Evolutionary conservation across 768 basidiomycete species (phyloP).

Genomic region (Kwoniella sp.): DNA sequence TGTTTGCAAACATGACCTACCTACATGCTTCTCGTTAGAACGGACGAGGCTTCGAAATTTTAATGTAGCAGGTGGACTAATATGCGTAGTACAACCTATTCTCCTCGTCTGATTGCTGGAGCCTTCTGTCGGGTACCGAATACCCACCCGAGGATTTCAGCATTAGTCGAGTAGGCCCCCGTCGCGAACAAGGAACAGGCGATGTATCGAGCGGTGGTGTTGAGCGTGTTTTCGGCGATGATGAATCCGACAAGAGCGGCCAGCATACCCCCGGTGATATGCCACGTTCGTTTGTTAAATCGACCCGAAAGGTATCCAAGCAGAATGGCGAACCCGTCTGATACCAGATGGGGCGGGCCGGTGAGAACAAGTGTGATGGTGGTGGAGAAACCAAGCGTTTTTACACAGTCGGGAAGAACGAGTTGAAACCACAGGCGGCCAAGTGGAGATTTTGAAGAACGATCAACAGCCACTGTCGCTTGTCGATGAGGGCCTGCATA

Average conservation of each 20-base stretch:
- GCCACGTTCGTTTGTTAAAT: slow-evolving; percentile 39
- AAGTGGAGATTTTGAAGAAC: slow-evolving; percentile 26
- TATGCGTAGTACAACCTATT: too few species aligned
- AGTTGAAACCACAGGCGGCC: slow-evolving; percentile 28
- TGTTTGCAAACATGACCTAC: too few species aligned
- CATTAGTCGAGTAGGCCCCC: slow-evolving; percentile 11
- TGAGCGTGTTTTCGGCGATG: slow-evolving; percentile 27
- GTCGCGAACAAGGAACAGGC: slow-evolving; percentile 21
- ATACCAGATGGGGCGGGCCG: slow-evolving; percentile 33
- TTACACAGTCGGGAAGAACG: slow-evolving; percentile 39
- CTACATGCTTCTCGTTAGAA: too few species aligned
- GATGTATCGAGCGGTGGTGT: slow-evolving; percentile 29
- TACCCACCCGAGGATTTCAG: slow-evolving; percentile 25
- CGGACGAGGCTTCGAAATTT: too few species aligned
- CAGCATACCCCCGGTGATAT: slow-evolving; percentile 31
- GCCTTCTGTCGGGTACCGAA: too few species aligned
- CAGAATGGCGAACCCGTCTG: slow-evolving; percentile 19
- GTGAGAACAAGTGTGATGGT: slow-evolving; percentile 33
- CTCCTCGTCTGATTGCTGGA: too few species aligned
- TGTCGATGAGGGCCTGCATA: slow-evolving; percentile 28
- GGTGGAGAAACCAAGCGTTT: slow-evolving; percentile 30
- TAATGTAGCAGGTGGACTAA: too few species aligned
- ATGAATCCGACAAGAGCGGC: slow-evolving; percentile 32
- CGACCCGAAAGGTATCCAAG: slow-evolving; percentile 28
- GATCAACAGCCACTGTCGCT: slow-evolving; percentile 28